Base-by-base conservation (phyloP, 2,329 filamentous ascomycete species). In the Calycina herbarum region DNA sequence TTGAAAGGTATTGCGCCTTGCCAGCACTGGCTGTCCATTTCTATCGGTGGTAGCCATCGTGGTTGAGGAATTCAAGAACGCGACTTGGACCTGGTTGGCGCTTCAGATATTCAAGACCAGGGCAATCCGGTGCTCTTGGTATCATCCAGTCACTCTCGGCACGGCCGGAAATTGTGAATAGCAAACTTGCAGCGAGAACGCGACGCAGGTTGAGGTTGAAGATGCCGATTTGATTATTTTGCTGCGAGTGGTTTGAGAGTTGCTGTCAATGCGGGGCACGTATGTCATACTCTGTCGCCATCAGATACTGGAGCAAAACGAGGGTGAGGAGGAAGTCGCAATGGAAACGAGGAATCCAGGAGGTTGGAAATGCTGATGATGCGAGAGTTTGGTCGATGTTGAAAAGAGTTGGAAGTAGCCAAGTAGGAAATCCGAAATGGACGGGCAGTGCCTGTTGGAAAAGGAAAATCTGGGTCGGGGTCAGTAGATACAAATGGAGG, bases 1-100 rank as follows among this genome's bases (percentile, higher is more conserved):
- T 74, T 86, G 80, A 69, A 87, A 81, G 3, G 70, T 73, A 48
- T 68, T 69, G 63, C 67, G 67, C 57, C 71, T 67, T 20, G 62
- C 63, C 31, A 64, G 48, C 48, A 45, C 11, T 20, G 63, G 63
- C 20, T 35, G 57, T 33, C 58, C 35, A 51, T 57, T 57, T 35
- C n/a, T 45, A 2, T 61, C 63, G 31, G 58, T 57, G 57, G 57
- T 24, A n/a, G 63, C 15, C 57, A 61, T 61, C 2, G 8, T 51
- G 27, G 10, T 51, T 51, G n/a, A 11, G 24, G 20, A 51, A 51
- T 20, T 51, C 7, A 7, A 51, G 20, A 24, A 24, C 20, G 20
- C 45, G 45, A 20, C 10, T 3, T 20, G 3, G n/a, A 48, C 8
- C n/a, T 48, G 1, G 45, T 10, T 24, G n/a, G n/a, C 10, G 45